Conservation (phyloP, 805 yeast species). For the Cephaloascus fragrans region DNA sequence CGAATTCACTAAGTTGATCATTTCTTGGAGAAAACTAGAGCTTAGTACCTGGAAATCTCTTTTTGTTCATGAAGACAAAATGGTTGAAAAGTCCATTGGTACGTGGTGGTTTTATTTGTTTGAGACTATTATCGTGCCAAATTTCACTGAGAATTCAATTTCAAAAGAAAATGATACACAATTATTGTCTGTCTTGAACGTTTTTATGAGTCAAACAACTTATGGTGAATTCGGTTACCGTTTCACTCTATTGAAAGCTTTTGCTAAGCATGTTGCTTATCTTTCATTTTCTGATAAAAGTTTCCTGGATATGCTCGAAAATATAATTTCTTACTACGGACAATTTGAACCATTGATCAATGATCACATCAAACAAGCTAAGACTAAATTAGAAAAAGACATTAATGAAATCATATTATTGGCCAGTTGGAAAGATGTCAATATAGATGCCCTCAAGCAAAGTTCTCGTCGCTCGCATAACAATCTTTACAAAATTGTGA, state of each 20-base stretch:
- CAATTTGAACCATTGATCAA: constrained; percentile 51
- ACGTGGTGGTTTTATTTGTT: constrained; percentile 90
- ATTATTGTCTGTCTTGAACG: constrained; percentile 47
- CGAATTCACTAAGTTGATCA: constrained; percentile 56
- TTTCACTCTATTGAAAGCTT: constrained; percentile 52
- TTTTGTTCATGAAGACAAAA: constrained; percentile 52
- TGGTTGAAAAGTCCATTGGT: constrained; percentile 41
- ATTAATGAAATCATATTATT: constrained; percentile 75
- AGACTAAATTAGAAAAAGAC: constrained; percentile 61
- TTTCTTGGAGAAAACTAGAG: constrained; percentile 87
- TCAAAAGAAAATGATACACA: background rate
- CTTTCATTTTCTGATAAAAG: constrained; percentile 14
- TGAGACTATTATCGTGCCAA: constrained; percentile 61
- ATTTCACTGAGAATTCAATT: constrained; percentile 22
- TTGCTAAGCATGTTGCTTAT: constrained; percentile 40
- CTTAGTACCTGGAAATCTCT: constrained; percentile 76
- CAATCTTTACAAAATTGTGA: constrained; percentile 69
- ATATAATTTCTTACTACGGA: constrained; percentile 52
- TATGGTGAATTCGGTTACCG: constrained; percentile 66
- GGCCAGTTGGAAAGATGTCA: constrained; percentile 97
- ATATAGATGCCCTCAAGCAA: constrained; percentile 85
- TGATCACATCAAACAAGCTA: constrained; percentile 32
- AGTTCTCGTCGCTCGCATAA: constrained; percentile 88
- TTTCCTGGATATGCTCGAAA: constrained; percentile 34
- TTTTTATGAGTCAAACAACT: constrained; percentile 67